Evolutionary conservation across 345 rosid genomes (phyloP).

Genomic region (Syzygium jambos): DNA sequence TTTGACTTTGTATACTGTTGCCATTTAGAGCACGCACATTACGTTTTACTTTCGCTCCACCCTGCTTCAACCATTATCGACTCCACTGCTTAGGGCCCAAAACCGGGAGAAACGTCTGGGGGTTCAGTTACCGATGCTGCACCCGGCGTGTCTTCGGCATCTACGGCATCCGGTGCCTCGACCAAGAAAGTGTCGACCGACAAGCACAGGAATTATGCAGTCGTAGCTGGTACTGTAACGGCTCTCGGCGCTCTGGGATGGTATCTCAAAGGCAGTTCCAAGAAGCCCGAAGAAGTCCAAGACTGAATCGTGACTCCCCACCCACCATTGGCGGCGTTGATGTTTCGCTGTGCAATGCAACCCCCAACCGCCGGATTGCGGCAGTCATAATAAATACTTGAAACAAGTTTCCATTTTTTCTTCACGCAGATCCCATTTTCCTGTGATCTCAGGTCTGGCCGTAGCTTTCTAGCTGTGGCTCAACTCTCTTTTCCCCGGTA

Average conservation of each 20-base stretch:
- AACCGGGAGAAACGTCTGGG: constrained; percentile 48
- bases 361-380: neutral
- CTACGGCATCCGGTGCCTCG: constrained; percentile 41
- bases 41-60: neutral
- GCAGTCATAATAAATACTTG: neutral
- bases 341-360: neutral
- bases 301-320: constrained; percentile 25
- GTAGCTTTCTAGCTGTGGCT: neutral
- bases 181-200: constrained; percentile 62
- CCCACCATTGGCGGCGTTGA: neutral
- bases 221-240: constrained; percentile 65
- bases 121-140: constrained; percentile 32
- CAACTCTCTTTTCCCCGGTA: neutral
- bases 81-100: constrained; percentile 46
- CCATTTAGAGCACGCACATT: neutral
- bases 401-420: neutral
- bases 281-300: constrained; percentile 56
- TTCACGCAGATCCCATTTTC: neutral
- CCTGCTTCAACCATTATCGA: neutral
- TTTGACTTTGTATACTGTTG: neutral
- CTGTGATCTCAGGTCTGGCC: neutral
- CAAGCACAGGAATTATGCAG: constrained; percentile 72
- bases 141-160: constrained; percentile 29
- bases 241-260: constrained; percentile 67
- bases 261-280: constrained; percentile 67